phyloP scores from a whole-genome alignment of 768 basidiomycete species.

The Cystobasidium ongulense region DNA sequence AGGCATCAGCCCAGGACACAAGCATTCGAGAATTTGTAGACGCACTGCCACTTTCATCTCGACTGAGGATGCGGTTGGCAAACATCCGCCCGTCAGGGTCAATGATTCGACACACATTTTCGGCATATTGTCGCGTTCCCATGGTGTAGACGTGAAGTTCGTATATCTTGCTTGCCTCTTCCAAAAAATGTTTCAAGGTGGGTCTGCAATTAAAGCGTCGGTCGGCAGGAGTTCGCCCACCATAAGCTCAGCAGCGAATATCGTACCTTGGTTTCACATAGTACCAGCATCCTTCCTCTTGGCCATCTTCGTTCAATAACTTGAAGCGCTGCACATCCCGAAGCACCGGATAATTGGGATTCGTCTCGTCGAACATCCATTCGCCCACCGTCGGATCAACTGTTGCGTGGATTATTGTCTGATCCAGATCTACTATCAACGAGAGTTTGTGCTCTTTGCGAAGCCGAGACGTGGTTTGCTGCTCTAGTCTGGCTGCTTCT shows the following conservation, averaged over 20 bases:
- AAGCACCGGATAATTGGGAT: conserved; percentile 87
- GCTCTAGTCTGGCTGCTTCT: conserved; percentile 82
- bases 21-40: neutral
- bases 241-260: neutral
- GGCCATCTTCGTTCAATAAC: conserved; percentile 45
- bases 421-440: conserved; percentile 96
- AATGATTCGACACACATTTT: conserved; percentile 85
- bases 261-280: conserved; percentile 95
- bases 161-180: conserved; percentile 64
- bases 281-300: conserved; percentile 69
- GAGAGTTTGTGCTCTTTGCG: conserved; percentile 69
- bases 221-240: too few relatives aligned
- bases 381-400: conserved; percentile 98
- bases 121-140: conserved; percentile 95
- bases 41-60: conserved; percentile 95
- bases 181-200: conserved; percentile 62
- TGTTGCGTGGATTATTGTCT: conserved; percentile 96
- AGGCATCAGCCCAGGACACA: conserved; percentile 33
- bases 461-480: conserved; percentile 69
- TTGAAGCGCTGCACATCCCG: conserved; percentile 84
- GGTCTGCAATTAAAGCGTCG: conserved; percentile 22
- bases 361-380: conserved; percentile 77
- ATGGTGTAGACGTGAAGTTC: conserved; percentile 99
- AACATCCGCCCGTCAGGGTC: conserved; percentile 81
- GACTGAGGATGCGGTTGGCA: conserved; percentile 74